A percentile compares a stretch with the other conserved stretches of the same genome.
phyloP scores from a whole-genome alignment of 331 rosid genomes.

The Spiraea crenata region DNA sequence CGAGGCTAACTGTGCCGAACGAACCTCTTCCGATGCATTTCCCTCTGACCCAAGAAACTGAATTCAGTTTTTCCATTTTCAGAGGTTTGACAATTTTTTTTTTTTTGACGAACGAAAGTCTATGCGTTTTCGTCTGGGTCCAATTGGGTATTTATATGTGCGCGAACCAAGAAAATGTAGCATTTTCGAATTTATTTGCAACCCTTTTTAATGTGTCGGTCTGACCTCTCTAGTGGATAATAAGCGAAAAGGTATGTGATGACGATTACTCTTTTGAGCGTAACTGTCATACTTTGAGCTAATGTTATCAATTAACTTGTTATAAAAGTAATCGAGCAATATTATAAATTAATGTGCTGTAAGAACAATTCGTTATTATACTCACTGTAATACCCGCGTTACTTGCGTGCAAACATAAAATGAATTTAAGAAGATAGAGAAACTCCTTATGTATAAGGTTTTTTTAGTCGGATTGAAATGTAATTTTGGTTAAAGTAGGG shows the following conservation, averaged over 20 bases:
- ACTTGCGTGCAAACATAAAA: too few relatives aligned
- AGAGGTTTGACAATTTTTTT: not conserved
- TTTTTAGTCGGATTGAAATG: too few relatives aligned
- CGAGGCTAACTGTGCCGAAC: slow-evolving; percentile 61
- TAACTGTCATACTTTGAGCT: too few relatives aligned
- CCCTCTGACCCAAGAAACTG: slow-evolving; percentile 70
- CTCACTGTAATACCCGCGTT: too few relatives aligned
- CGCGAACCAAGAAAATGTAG: slow-evolving; percentile 1
- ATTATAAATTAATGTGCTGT: too few relatives aligned
- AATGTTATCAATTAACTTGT: too few relatives aligned
- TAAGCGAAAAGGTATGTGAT: not conserved
- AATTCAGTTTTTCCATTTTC: slow-evolving; percentile 11
- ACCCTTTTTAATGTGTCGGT: not conserved
- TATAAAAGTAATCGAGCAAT: too few relatives aligned
- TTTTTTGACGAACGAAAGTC: not conserved
- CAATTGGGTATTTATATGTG: slow-evolving; percentile 18
- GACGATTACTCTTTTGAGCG: too few relatives aligned
- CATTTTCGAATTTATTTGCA: not conserved
- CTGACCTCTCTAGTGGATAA: slow-evolving; percentile 32
- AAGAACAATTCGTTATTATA: too few relatives aligned
- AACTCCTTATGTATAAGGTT: too few relatives aligned
- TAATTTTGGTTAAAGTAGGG: too few relatives aligned
- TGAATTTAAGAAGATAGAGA: too few relatives aligned
- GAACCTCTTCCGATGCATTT: slow-evolving; percentile 70
- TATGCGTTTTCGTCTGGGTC: not conserved